Evolutionary conservation across 2,329 filamentous ascomycete genomes (phyloP), one percentile per base, ranked within the genome.

Genomic region (Hysterium pulicare): DNA sequence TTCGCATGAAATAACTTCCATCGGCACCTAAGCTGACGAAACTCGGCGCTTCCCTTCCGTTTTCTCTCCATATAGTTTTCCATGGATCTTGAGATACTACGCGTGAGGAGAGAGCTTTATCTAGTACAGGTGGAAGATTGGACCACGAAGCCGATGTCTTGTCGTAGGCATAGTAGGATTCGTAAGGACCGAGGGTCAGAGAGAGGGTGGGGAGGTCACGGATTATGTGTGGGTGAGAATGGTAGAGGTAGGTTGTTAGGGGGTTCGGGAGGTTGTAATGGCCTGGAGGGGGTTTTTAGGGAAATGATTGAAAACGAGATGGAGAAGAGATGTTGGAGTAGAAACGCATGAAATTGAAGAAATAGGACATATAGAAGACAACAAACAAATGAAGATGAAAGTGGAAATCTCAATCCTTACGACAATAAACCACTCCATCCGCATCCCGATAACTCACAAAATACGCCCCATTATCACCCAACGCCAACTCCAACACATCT

Each of bases 231-330:
- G 58, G 56, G 6, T 59, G 53, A 0, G 57, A 56, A 15, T 51
- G 41, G 40, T 62, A 63, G 4, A 63, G 50, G 36, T 55, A 62
- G 15, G 51, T 49, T 16, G 54, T 57, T 13, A 63, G 44, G 5
- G 59, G 58, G 34, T 61, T 60, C 20, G 60, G 60, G 8, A 63
- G 53, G 42, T 62, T 62, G 50, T 59, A 61, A 39, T 62, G 60
- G 19, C 55, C 53, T 55, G n/a, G 17, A 34, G 19, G 17, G 4
- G n/a, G 11, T 8, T 11, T 9, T 22, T 37, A 10, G 19, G 16
- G 34, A 22, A 22, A 37, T 23, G 9, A 22, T 9, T 10, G 32
- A 17, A 34, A 21, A 22, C 17, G 15, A 23, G 17, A 17, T 5
- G 15, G 16, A 20, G 4, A 11, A 22, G 21, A 37, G 13, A 24